Conservation (phyloP, 2,329 filamentous ascomycete species). For the Sphaerulina vaccinii region DNA sequence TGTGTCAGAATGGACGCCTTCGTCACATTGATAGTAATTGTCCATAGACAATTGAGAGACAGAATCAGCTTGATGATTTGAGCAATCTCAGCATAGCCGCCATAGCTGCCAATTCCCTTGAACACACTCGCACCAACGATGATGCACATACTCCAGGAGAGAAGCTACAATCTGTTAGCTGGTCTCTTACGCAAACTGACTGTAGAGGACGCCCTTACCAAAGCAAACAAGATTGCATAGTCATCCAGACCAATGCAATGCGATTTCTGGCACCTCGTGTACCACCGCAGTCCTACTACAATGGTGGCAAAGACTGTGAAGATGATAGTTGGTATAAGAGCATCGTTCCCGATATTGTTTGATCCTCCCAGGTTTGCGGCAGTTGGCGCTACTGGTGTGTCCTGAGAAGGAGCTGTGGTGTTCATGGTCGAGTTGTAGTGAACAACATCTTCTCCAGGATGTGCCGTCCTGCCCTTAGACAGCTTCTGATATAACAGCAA, state of each 20-base stretch:
- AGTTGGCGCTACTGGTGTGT: constrained; percentile 14
- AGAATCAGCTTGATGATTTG: constrained; percentile 34
- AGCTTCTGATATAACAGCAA: neutral
- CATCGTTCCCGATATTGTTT: constrained; percentile 33
- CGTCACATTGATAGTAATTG: constrained; percentile 40
- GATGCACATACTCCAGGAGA: constrained; percentile 34
- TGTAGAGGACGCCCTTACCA: constrained; percentile 27
- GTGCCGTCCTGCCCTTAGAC: neutral
- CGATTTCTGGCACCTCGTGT: constrained; percentile 36
- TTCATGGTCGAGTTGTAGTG: neutral
- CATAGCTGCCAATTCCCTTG: constrained; percentile 29
- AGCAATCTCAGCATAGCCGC: constrained; percentile 17
- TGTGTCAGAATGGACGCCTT: constrained; percentile 52
- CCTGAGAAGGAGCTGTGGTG: neutral
- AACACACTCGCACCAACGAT: constrained; percentile 30
- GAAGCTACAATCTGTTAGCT: constrained; percentile 21
- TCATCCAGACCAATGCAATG: constrained; percentile 39
- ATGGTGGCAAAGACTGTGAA: constrained; percentile 33
- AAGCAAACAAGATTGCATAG: constrained; percentile 38
- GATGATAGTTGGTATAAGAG: constrained; percentile 36
- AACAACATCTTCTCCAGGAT: neutral
- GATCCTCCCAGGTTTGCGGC: constrained; percentile 21
- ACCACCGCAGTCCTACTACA: constrained; percentile 38
- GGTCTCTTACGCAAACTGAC: neutral
- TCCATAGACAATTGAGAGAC: constrained; percentile 36